These are phyloP conservation scores for Ceratocystis lukuohia DNA, from an alignment of 2,329 filamentous ascomycete genomes.

Conservation along the genomic window DNA sequence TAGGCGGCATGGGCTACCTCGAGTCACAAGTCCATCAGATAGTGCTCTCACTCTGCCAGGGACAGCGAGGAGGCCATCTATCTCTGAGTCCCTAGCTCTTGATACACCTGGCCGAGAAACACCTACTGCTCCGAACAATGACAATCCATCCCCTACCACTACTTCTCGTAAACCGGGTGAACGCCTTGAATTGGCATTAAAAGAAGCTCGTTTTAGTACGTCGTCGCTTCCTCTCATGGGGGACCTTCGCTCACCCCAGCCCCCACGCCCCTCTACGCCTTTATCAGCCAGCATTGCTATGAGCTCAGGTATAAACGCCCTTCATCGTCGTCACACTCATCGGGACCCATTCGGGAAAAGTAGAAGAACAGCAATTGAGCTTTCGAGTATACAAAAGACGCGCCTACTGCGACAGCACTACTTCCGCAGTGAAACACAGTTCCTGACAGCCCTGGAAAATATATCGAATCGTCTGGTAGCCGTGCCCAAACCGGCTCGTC, in stretches of 20 bases:
- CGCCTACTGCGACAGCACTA: constrained; percentile 66
- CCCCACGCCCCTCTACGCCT: constrained; percentile 39
- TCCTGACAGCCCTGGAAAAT: constrained; percentile 65
- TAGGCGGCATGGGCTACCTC: constrained; percentile 27
- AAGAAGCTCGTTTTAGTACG: constrained; percentile 52
- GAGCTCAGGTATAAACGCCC: constrained; percentile 33
- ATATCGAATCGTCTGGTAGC: constrained; percentile 75
- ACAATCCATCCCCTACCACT: neutral
- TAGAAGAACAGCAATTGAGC: constrained; percentile 43
- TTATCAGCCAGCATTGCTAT: constrained; percentile 39
- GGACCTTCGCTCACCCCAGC: constrained; percentile 39
- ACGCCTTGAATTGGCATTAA: constrained; percentile 38
- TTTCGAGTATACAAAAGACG: constrained; percentile 54
- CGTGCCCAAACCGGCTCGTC: constrained; percentile 66
- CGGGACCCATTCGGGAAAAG: constrained; percentile 35
- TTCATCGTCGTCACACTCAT: constrained; percentile 48
- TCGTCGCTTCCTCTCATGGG: constrained; percentile 51
- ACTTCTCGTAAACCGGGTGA: constrained; percentile 30
- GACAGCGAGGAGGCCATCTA: neutral
- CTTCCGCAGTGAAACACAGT: constrained; percentile 68
- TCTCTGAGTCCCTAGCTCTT: constrained; percentile 19
- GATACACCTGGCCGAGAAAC: constrained; percentile 12
- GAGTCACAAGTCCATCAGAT: constrained; percentile 18
- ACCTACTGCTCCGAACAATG: neutral
- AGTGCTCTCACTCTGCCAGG: constrained; percentile 6